These are phyloP conservation scores for Lactarius pseudohatsudake DNA, from an alignment of 768 basidiomycete genomes.

Conservation along the genomic window DNA sequence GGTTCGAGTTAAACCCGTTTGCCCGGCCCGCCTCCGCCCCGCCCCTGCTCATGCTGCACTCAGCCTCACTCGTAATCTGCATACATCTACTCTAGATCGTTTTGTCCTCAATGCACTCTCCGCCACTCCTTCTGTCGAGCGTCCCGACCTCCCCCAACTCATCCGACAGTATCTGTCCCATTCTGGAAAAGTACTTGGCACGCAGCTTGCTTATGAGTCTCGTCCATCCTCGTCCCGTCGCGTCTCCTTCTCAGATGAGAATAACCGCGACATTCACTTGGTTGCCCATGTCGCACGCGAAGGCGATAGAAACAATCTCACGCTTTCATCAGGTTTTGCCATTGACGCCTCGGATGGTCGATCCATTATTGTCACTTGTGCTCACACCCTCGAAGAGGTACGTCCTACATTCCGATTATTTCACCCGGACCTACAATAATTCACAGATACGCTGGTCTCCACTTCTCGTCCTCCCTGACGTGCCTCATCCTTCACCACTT, in stretches of 20 bases:
- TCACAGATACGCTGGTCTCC: slow-evolving; percentile 40
- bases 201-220: slow-evolving; percentile 52
- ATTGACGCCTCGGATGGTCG: slow-evolving; percentile 39
- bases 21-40: slow-evolving; percentile 1
- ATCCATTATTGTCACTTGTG: slow-evolving; percentile 52
- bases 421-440: background rate
- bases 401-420: slow-evolving; percentile 21
- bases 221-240: slow-evolving; percentile 39
- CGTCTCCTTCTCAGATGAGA: slow-evolving; percentile 28
- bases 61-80: background rate
- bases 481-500: slow-evolving; percentile 11
- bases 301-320: slow-evolving; percentile 44
- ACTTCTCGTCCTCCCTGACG: slow-evolving; percentile 30
- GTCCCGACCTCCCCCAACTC: slow-evolving; percentile 35
- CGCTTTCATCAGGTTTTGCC: slow-evolving; percentile 58
- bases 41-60: background rate
- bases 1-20: slow-evolving; percentile 7
- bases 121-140: background rate
- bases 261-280: slow-evolving; percentile 40
- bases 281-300: slow-evolving; percentile 52
- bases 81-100: slow-evolving; percentile 11
- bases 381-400: slow-evolving; percentile 65
- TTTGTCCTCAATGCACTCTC: slow-evolving; percentile 23
- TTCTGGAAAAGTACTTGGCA: slow-evolving; percentile 44
- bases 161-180: slow-evolving; percentile 45